A percentile compares a stretch with the other conserved stretches of the same genome.
Conservation (phyloP, 441 rosid genomes). For the Caryocar brasiliense region DNA sequence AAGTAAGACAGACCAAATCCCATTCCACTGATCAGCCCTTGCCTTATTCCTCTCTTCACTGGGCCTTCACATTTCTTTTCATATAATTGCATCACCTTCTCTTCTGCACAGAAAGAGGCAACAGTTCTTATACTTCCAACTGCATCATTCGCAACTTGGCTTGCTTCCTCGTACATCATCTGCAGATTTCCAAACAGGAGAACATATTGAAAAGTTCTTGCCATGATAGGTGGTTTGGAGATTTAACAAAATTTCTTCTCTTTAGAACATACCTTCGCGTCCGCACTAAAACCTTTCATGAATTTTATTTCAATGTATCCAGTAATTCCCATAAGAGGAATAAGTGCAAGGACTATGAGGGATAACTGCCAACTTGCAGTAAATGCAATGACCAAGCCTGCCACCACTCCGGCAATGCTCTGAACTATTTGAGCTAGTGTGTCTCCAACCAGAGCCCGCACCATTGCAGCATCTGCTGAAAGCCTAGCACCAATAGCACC, state of each 20-base stretch:
- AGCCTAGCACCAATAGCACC: conserved; percentile 74
- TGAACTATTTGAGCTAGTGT: conserved; percentile 51
- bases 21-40: conserved; percentile 54
- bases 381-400: conserved; percentile 61
- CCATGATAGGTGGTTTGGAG: no score
- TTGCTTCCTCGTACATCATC: conserved; percentile 85
- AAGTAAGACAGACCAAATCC: conserved; percentile 63
- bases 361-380: conserved; percentile 61
- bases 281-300: conserved; percentile 68
- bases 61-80: conserved; percentile 61
- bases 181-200: conserved; percentile 9
- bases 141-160: conserved; percentile 75
- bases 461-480: conserved; percentile 61
- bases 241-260: no score
- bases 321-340: conserved; percentile 52
- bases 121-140: conserved; percentile 82
- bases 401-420: conserved; percentile 37
- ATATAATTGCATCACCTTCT: conserved; percentile 62
- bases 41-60: conserved; percentile 45
- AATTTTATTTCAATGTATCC: conserved; percentile 51
- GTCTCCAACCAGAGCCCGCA: conserved; percentile 62
- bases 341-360: conserved; percentile 43
- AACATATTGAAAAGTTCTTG: background rate
- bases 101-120: conserved; percentile 80
- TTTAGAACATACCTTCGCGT: conserved; percentile 45